Evolutionary conservation across 495 filamentous ascomycete genomes (phyloP).

Genomic region (Penicillium mononematosum): DNA sequence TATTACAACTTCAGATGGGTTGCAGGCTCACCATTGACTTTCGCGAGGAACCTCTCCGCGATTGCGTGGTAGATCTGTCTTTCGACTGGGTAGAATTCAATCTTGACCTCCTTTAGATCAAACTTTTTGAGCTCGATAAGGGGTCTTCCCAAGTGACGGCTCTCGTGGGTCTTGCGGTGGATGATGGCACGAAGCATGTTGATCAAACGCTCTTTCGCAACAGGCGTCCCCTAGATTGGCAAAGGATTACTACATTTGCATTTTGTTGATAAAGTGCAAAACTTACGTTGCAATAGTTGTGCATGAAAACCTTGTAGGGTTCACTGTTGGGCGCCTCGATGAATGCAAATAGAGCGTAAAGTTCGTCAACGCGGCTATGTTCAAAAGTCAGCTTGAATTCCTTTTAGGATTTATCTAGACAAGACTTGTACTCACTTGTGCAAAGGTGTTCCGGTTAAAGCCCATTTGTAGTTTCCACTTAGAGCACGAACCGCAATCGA

Average conservation of each 20-base stretch:
- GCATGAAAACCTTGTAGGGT: not conserved
- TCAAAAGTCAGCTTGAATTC: not conserved
- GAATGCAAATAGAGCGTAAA: not conserved
- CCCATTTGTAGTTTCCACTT: not conserved
- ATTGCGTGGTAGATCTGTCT: not conserved
- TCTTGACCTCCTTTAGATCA: not conserved
- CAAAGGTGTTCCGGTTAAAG: not conserved
- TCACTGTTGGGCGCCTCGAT: not conserved
- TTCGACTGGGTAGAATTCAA: not conserved
- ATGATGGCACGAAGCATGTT: constrained; percentile 1
- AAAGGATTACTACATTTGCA: not conserved
- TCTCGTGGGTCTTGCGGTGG: constrained; percentile 2
- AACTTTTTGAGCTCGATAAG: not conserved
- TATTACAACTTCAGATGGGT: not conserved
- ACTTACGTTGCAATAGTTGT: not conserved
- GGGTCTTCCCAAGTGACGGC: not conserved
- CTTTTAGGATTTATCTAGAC: not conserved
- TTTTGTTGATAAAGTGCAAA: not conserved
- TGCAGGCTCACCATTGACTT: not conserved
- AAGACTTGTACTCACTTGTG: not conserved
- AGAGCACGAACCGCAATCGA: not conserved
- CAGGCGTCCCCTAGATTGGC: not conserved
- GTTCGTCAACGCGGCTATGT: not conserved
- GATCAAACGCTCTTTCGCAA: not conserved
- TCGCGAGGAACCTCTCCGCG: not conserved